phyloP scores from a whole-genome alignment of 768 basidiomycete species.

The Podaxis mareebaensis region DNA sequence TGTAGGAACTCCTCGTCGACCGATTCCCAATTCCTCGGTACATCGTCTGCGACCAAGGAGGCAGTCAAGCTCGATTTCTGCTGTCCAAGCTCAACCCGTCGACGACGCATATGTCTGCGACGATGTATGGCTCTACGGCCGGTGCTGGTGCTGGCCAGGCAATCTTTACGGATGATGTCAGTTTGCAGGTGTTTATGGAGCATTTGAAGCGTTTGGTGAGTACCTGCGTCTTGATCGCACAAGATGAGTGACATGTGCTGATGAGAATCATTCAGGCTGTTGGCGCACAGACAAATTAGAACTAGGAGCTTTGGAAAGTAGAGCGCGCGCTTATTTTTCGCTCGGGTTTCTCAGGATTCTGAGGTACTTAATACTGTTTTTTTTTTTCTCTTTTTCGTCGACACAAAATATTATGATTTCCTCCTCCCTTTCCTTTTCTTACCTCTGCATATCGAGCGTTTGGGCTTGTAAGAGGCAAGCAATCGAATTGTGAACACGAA shows the following conservation, averaged over 20 bases:
- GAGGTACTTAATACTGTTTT: neutral
- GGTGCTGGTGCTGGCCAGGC: conserved; percentile 77
- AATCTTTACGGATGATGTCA: conserved; percentile 99
- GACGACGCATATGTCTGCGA: conserved; percentile 93
- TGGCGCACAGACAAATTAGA: conserved; percentile 32
- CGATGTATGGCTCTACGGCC: conserved; percentile 83
- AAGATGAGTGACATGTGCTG: neutral
- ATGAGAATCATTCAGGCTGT: conserved; percentile 24
- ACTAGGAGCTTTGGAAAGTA: neutral
- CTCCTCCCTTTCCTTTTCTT: neutral
- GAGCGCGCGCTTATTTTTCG: too few relatives aligned
- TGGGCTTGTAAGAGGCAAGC: neutral
- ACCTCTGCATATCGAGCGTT: neutral
- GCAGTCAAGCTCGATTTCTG: conserved; percentile 97
- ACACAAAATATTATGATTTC: conserved; percentile 10
- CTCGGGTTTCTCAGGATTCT: neutral
- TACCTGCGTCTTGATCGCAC: conserved; percentile 14
- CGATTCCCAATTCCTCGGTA: conserved; percentile 98
- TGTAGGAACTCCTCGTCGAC: conserved; percentile 88
- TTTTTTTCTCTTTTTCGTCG: neutral
- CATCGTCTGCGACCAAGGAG: conserved; percentile 96
- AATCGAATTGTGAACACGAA: too few relatives aligned
- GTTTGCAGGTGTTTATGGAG: conserved; percentile 97
- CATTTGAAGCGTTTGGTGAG: conserved; percentile 89
- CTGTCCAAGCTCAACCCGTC: conserved; percentile 96